Percentiles rank a stretch among this genome's conserved stretches.
Conservation (phyloP, 345 rosid species). For the Eucalyptus sp. region DNA sequence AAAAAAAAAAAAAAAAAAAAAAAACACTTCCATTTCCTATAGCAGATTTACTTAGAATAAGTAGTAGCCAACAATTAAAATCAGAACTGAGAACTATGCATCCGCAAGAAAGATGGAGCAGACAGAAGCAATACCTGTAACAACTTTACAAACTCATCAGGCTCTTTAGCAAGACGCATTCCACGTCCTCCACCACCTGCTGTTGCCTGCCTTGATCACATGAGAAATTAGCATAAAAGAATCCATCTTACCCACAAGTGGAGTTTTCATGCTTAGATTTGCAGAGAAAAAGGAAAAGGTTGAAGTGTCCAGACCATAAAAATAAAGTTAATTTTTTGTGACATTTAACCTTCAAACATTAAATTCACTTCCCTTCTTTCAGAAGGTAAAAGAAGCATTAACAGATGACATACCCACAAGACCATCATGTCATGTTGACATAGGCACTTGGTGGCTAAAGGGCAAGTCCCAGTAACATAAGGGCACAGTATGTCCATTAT, state of each 20-base stretch:
- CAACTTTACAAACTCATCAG: constrained; percentile 88
- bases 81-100: not conserved
- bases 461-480: not conserved
- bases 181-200: constrained; percentile 99
- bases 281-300: not conserved
- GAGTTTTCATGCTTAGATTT: not conserved
- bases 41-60: not conserved
- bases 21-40: not conserved
- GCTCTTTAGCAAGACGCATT: constrained; percentile 97
- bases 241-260: not conserved
- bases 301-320: not conserved
- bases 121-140: constrained; percentile 49
- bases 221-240: not conserved
- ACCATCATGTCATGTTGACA: not conserved
- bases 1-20: no score
- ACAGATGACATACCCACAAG: not conserved
- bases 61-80: not conserved
- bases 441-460: not conserved
- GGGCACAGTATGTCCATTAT: not conserved
- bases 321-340: not conserved
- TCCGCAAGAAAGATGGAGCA: not conserved
- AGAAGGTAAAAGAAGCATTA: not conserved
- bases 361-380: not conserved
- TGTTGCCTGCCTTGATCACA: constrained; percentile 82
- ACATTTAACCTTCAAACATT: not conserved